These are phyloP conservation scores for Rubroboletus pulcherrimus DNA, from an alignment of 768 basidiomycete genomes.

Conservation along the genomic window DNA sequence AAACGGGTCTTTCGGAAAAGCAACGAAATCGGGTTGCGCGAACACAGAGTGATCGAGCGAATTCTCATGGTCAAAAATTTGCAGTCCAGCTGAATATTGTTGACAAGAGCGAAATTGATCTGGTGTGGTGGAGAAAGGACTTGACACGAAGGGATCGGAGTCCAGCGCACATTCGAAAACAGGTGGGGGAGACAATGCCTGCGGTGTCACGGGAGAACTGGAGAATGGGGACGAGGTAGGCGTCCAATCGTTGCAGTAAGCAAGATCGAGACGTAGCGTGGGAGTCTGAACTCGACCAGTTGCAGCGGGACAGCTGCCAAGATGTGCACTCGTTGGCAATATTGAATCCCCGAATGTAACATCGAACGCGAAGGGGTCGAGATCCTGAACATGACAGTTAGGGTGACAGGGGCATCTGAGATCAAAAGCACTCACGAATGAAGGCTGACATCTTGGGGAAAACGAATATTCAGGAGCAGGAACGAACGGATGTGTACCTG, in stretches of 20 bases:
- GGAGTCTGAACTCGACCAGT: conserved; percentile 27
- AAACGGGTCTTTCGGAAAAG: conserved; percentile 24
- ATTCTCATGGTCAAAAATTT: conserved; percentile 18
- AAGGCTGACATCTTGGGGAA: conserved; percentile 40
- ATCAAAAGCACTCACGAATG: conserved; percentile 43
- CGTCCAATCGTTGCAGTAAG: conserved; percentile 40
- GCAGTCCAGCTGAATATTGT: conserved; percentile 20
- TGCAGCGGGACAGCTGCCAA: conserved; percentile 23
- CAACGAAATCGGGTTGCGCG: conserved; percentile 19
- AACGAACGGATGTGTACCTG: conserved; percentile 33
- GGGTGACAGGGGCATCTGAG: neutral
- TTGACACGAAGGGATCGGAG: conserved; percentile 16
- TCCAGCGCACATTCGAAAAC: conserved; percentile 23
- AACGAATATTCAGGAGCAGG: conserved; percentile 27
- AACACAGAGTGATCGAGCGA: conserved; percentile 12
- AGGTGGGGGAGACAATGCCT: conserved; percentile 31
- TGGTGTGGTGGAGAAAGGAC: conserved; percentile 16
- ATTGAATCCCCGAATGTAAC: conserved; percentile 30
- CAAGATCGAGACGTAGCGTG: conserved; percentile 39
- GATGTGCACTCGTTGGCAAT: conserved; percentile 9
- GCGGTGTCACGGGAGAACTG: conserved; percentile 43
- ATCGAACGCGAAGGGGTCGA: conserved; percentile 30
- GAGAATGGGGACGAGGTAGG: conserved; percentile 41
- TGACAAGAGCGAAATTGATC: conserved; percentile 15
- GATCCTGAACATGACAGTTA: conserved; percentile 18